Conservation (phyloP, 352 stramenopile genomes). For the Phytopythium montanum region DNA sequence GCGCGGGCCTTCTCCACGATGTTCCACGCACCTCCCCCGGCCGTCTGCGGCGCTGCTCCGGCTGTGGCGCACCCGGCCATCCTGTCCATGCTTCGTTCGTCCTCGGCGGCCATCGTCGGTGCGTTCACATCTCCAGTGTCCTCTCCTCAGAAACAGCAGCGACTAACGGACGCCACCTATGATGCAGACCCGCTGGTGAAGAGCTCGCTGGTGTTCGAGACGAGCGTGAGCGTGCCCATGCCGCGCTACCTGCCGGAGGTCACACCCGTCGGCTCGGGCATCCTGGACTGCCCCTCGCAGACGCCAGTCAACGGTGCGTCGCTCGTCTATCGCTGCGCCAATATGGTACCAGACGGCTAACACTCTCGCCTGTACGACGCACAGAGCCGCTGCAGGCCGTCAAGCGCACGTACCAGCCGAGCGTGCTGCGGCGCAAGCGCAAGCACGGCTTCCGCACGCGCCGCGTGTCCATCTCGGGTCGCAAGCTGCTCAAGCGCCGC, state of each 20-base stretch:
- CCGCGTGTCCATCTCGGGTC: conserved; percentile 67
- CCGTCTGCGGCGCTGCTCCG: background rate
- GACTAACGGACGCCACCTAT: conserved; percentile 2
- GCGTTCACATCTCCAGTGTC: background rate
- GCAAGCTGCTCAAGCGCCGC: conserved; percentile 76
- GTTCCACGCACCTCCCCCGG: background rate
- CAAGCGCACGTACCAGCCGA: conserved; percentile 87
- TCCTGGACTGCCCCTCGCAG: conserved; percentile 45
- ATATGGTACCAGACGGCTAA: background rate
- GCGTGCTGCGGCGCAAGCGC: conserved; percentile 80
- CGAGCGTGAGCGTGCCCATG: conserved; percentile 14
- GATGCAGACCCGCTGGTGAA: conserved; percentile 30
- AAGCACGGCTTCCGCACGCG: conserved; percentile 85
- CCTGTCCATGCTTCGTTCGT: conserved; percentile 15
- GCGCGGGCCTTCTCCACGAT: conserved; percentile 6
- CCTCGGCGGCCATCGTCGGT: conserved; percentile 1
- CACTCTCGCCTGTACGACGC: background rate
- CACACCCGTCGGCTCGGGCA: conserved; percentile 20
- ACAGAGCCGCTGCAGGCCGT: conserved; percentile 69
- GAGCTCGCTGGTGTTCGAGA: conserved; percentile 44
- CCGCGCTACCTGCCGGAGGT: conserved; percentile 39
- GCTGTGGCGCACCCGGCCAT: conserved; percentile 11
- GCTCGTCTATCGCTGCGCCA: background rate
- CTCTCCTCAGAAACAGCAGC: background rate
- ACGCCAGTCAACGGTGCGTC: conserved; percentile 31